Evolutionary conservation across 345 rosid species (phyloP), one percentile per base, ranked within the genome.

Genomic region (Bruguiera sexangula): DNA sequence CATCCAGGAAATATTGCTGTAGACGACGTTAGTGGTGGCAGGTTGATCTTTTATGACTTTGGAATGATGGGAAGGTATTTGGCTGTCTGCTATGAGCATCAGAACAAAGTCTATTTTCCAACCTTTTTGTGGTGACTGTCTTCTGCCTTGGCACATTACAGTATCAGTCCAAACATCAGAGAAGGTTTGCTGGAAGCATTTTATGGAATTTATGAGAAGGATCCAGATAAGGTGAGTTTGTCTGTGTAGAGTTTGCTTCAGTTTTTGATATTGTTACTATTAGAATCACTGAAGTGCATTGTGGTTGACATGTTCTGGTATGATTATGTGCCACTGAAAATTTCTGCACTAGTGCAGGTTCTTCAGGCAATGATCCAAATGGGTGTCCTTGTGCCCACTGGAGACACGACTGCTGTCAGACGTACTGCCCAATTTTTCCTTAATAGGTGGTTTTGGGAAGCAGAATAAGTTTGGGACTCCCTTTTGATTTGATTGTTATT

Each of bases 311-410:
- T 29, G 29, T 53, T 66, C 60, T 36, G 63, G 30, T 24, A 6
- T 26, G 61, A 57, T 66, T 67, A 66, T 43, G 29, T 60, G 55
- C 30, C 31, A 21, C 13, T 26, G 57, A 13, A 51, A 43, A 46
- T 66, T 20, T 69, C 15, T 48, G 56, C 56, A 11, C 68, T 71
- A 50, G 46, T 72, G 60, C 80, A 89, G 95, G 97, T 95, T 73
- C 91, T 95, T 78, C 82, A 89, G 74, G 87, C 99, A 73, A 91
- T 91, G 99, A 67, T 91, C 79, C 99, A 91, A 82, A 95, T 95
- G 99, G 99, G 99, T 69, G 99, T 95, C 69, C 97, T 95, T 76
- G 99, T 95, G 58, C 99, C 99, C 61, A 95, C 99, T 43, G 99
- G 99, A 71, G 99, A 95, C 76, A 82, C 87, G 88, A 95, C 99